Evolutionary conservation across 768 basidiomycete genomes (phyloP).

Genomic region (Mycena polygramma): DNA sequence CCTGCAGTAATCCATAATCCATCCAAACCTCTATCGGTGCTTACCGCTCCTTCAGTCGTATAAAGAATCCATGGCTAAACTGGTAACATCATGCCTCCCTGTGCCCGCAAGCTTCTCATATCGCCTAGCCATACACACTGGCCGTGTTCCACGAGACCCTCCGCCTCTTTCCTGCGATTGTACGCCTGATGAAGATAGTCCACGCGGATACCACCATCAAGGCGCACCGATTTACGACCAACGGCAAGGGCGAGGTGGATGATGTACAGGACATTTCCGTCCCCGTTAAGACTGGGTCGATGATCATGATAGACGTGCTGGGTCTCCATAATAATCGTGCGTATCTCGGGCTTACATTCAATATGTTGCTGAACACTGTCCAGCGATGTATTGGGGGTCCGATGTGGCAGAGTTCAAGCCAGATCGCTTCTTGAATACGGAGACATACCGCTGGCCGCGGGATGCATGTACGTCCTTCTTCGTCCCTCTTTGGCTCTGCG

Average conservation of each 20-base stretch:
- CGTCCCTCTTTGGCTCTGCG: not conserved
- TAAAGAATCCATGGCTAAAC: slow-evolving; percentile 52
- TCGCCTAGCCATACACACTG: slow-evolving; percentile 14
- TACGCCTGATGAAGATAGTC: slow-evolving; percentile 53
- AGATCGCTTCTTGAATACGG: slow-evolving; percentile 64
- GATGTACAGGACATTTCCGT: slow-evolving; percentile 43
- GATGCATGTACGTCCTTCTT: slow-evolving; percentile 55
- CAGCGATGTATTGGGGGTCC: slow-evolving; percentile 65
- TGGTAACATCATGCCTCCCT: slow-evolving; percentile 44
- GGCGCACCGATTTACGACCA: slow-evolving; percentile 48
- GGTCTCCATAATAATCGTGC: slow-evolving; percentile 62
- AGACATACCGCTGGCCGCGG: slow-evolving; percentile 64
- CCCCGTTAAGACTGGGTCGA: slow-evolving; percentile 53
- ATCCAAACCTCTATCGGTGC: not conserved
- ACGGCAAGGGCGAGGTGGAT: slow-evolving; percentile 41
- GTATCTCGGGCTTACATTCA: slow-evolving; percentile 20
- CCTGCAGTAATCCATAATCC: slow-evolving; percentile 41
- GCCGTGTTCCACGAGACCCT: slow-evolving; percentile 60
- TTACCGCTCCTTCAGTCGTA: slow-evolving; percentile 47
- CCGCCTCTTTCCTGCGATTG: slow-evolving; percentile 55
- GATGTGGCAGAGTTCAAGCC: slow-evolving; percentile 61
- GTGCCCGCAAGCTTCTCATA: not conserved
- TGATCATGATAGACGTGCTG: slow-evolving; percentile 56
- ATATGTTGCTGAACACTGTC: not conserved
- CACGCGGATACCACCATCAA: slow-evolving; percentile 51